Evolutionary conservation across 1,139 yeast species (phyloP), one percentile per base, ranked within the genome.

Genomic region (Candida dubliniensis): DNA sequence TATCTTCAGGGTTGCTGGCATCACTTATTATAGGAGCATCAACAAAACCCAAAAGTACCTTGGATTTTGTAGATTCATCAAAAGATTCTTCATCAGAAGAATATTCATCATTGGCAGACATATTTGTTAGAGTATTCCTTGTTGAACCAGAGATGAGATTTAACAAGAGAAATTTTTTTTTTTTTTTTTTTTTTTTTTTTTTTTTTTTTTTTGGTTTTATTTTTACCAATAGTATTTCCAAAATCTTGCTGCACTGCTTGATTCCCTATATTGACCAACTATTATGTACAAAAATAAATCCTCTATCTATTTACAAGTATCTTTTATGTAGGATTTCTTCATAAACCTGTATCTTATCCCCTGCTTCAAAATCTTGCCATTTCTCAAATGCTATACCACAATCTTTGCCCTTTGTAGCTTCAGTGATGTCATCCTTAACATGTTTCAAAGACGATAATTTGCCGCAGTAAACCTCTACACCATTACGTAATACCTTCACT

Each of bases 321-420:
- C 95, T 75, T 51, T 82, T 83, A 44, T 87, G 80, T 45, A 74
- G 74, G 11, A 82, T 70, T 51, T 84, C 87, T 63, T 90, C 96
- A 55, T 76, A 83, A 3, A 82, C 84, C 59, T 88, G 85, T 31
- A 93, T 74, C 2, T 72, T 59, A 65, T 93, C 99, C 12, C 96
- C 97, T 26, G 71, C 80, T 56, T 82, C 75, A 58, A 87, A 87
- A 38, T 72, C 78, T 34, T 82, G 83, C 84, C 91, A 90, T 42
- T 69, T 69, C 2, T 77, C 83, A 56, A 93, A 83, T 0, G 90
- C 69, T 34, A 93, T 61, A 42, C 99, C 99, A 71, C 98, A 93
- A 55, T 93, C 99, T 34, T 79, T 77, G 27, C 96, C 97, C 66
- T 88, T 90, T 47, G 81, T 81, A 8, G 87, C 87, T 55, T 87